Evolutionary conservation across 140 eudicot species (phyloP), one percentile per base, ranked within the genome.

Genomic region (Erigeron philadelphicus): DNA sequence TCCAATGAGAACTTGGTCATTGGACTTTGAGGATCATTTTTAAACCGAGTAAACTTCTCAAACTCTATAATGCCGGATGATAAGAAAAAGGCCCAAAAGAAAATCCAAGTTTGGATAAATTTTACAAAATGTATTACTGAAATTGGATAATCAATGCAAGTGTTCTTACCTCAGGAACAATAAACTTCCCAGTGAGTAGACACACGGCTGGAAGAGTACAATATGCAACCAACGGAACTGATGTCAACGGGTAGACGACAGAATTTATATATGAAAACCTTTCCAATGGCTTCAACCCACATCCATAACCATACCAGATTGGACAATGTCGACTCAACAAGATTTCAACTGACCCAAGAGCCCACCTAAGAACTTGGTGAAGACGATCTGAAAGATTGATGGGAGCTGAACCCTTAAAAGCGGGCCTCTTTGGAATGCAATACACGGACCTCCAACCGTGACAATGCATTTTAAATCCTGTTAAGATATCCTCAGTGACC

Each of bases 281-380:
- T 79, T 93, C 98, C 67, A 93, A 71, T 2, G 98, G 98, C 52
- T 93, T 93, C 72, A 93, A 75, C 15, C 98, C 98, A 61, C 96
- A 80, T 11, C 96, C 90, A 46, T 93, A 93, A 0, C 96, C 98
- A 23, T 93, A 93, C 96, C 98, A 93, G 41, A 93, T 89, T 3
- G 96, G 96, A 72, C 98, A 93, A 62, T 93, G 98, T 50, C 81
- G 79, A 73, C 95, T 93, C 82, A 93, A 72, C 53, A 93, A 75
- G 41, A 93, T 93, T 73, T 89, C 98, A 47, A 93, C 96, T 0
- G 95, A 93, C 59, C 98, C 98, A 66, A 93, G 87, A 68, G 98
- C 98, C 98, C 98, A 92, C 69, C 98, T 75, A 77, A 88, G 96
- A 69, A 92, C 98, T 76, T 92, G 98, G 84, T 92, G 96, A 66